Percentiles rank a stretch among this genome's conserved stretches.
phyloP scores from a whole-genome alignment of 2,329 filamentous ascomycete genomes.

The Coleophoma crateriformis region DNA sequence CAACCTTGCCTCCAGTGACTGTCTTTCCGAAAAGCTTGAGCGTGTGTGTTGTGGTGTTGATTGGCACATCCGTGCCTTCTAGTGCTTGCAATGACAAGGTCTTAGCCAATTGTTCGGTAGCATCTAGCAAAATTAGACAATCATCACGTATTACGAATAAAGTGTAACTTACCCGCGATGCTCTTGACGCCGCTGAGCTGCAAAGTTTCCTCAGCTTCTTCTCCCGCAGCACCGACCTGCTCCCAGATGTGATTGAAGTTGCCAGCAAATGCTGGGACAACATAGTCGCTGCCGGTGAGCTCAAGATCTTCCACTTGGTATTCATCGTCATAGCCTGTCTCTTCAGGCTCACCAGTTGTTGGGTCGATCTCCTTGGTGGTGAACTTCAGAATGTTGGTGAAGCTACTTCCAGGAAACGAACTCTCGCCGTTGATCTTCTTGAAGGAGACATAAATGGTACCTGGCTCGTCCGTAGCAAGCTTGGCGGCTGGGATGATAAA shows the following conservation, averaged over 20 bases:
- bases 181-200: constrained; percentile 85
- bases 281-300: constrained; percentile 85
- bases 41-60: constrained; percentile 85
- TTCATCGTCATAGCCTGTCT: constrained; percentile 91
- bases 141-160: too few species aligned
- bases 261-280: constrained; percentile 87
- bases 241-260: constrained; percentile 97
- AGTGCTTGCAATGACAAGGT: constrained; percentile 86
- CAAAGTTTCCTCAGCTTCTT: constrained; percentile 87
- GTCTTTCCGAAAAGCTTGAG: constrained; percentile 97
- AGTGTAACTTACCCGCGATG: constrained; percentile 64
- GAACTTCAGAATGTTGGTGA: constrained; percentile 93
- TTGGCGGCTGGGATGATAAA: constrained; percentile 89
- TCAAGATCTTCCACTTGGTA: constrained; percentile 96
- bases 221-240: constrained; percentile 80
- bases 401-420: constrained; percentile 72
- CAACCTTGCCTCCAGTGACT: constrained; percentile 82
- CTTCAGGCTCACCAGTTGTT: constrained; percentile 86
- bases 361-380: constrained; percentile 98
- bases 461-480: constrained; percentile 78
- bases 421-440: constrained; percentile 72
- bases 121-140: constrained; percentile 51
- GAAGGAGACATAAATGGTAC: constrained; percentile 93
- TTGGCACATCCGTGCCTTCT: constrained; percentile 86
- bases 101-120: constrained; percentile 84